Evolutionary conservation across 257 asterid genomes (phyloP), one percentile per base, ranked within the genome.

Genomic region (Hygrophila difformis): DNA sequence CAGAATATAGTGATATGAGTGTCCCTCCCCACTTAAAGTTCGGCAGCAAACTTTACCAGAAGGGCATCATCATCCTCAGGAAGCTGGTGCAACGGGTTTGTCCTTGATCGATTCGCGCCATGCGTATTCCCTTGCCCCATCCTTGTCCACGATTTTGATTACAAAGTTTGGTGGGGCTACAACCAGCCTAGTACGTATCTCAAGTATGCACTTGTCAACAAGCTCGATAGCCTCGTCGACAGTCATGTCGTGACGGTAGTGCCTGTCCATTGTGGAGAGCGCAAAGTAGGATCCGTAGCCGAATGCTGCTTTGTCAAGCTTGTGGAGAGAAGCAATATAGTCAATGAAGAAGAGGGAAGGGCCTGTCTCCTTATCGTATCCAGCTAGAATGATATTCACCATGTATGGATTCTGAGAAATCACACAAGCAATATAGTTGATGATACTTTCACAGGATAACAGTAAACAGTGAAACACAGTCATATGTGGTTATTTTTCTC

Each of bases 211-310:
- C 68, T 89, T 77, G 44, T 89, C 97, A 1, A 76, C 95, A 66
- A 87, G 64, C 38, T 74, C 89, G 28, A 83, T 57, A 8, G 99
- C 99, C 65, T 86, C 95, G 33, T 91, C 95, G 0, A 86, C 68
- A 0, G 78, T 70, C 99, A 91, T 91, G 74, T 87, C 97, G 28
- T 49, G 56, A 12, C 75, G 87, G 66, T 80, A 82, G 77, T 80
- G 79, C 70, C 97, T 70, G 44, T 91, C 99, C 99, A 91, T 86
- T 84, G 74, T 67, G 66, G 96, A 58, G 20, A 77, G 93, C 0
- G 97, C 84, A 62, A 89, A 89, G 63, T 85, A 89, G 49, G 97
- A 65, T 1, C 97, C 96, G 16, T 89, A 89, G 14, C 97, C 97
- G 47, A 89, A 82, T 9, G 97, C 97, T 3, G 93, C 87, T 66